These are phyloP conservation scores for Sutorius australiensis DNA, from an alignment of 768 basidiomycete genomes.

Conservation along the genomic window DNA sequence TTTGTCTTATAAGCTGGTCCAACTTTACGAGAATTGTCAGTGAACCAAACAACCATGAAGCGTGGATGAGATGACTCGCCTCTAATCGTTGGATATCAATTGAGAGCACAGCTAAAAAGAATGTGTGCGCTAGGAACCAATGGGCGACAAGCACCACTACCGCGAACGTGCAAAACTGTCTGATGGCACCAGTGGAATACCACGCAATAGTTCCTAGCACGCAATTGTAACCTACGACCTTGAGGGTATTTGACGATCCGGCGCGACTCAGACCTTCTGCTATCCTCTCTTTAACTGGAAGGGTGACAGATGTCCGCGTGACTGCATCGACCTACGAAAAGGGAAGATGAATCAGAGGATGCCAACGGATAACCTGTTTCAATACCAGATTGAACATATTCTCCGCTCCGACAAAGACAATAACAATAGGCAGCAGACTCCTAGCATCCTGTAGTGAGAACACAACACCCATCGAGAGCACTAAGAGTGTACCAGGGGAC, in stretches of 20 bases:
- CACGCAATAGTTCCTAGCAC: constrained; percentile 75
- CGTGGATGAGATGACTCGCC: constrained; percentile 34
- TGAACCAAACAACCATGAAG: neutral
- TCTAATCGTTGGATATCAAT: constrained; percentile 95
- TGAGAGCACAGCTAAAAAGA: constrained; percentile 90
- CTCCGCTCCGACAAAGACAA: constrained; percentile 93
- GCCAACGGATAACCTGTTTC: constrained; percentile 6
- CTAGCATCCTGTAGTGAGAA: constrained; percentile 35
- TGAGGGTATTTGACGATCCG: constrained; percentile 88
- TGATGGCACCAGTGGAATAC: constrained; percentile 74
- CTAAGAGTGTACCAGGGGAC: constrained; percentile 70
- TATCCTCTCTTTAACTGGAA: constrained; percentile 88
- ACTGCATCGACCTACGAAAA: constrained; percentile 73
- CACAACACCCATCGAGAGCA: neutral
- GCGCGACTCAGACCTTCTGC: constrained; percentile 85
- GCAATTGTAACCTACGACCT: constrained; percentile 81
- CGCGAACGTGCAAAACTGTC: constrained; percentile 91
- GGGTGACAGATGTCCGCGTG: constrained; percentile 75
- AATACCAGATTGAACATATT: constrained; percentile 94
- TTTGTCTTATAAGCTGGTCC: constrained; percentile 80
- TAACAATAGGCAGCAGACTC: constrained; percentile 89
- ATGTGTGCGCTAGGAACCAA: constrained; percentile 96
- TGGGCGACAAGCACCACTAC: constrained; percentile 93
- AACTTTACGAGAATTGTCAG: constrained; percentile 44
- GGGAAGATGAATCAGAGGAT: constrained; percentile 23